These are phyloP conservation scores for Penicillium sp. DNA, from an alignment of 2,329 filamentous ascomycete species.

Conservation along the genomic window DNA sequence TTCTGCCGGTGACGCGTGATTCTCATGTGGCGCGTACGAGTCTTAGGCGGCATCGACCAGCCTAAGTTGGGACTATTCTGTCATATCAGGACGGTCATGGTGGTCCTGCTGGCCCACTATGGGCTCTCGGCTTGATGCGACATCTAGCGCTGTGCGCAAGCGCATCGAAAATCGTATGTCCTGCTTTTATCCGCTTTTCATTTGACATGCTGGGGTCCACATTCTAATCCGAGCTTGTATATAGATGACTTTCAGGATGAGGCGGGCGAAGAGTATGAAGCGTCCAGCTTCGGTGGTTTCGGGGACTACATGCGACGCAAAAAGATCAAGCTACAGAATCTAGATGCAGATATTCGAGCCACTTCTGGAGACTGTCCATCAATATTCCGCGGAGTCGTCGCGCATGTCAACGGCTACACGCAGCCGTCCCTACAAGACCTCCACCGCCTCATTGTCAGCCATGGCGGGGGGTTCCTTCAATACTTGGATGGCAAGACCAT, in stretches of 20 bases:
- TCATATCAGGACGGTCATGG: constrained; percentile 27
- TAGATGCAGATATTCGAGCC: constrained; percentile 80
- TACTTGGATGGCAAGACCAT: constrained; percentile 94
- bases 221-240: constrained; percentile 20
- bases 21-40: constrained; percentile 14
- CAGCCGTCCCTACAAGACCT: constrained; percentile 90
- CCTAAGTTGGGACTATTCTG: not conserved
- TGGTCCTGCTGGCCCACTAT: constrained; percentile 49
- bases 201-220: not conserved
- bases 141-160: constrained; percentile 65
- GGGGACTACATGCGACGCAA: constrained; percentile 92
- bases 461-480: constrained; percentile 95
- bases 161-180: constrained; percentile 64
- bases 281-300: constrained; percentile 87
- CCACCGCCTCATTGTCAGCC: constrained; percentile 82
- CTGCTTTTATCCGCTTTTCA: not conserved
- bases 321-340: constrained; percentile 95
- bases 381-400: constrained; percentile 90
- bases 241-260: constrained; percentile 77
- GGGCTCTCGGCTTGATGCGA: constrained; percentile 67
- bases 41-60: not conserved
- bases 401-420: constrained; percentile 93
- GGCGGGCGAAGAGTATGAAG: constrained; percentile 87
- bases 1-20: constrained; percentile 29
- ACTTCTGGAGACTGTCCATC: constrained; percentile 72